Evolutionary conservation across 139 green algal genomes (phyloP).

Genomic region (Volvox africanus): DNA sequence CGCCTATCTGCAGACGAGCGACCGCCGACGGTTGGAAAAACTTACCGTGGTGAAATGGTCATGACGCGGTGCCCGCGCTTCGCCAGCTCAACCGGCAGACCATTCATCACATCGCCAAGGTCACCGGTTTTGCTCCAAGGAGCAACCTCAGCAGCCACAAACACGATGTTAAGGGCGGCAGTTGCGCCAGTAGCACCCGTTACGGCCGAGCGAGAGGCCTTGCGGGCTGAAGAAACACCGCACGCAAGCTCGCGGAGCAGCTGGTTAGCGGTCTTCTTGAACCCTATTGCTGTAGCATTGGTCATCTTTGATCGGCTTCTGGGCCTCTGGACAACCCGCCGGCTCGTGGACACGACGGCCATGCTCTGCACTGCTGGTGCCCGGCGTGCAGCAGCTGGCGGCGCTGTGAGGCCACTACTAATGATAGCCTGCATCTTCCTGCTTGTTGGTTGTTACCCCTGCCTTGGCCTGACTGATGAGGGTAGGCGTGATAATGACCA

Average conservation of each 20-base stretch:
- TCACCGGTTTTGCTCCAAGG: slow-evolving; percentile 92
- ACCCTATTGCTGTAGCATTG: slow-evolving; percentile 9
- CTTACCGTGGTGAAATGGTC: slow-evolving; percentile 92
- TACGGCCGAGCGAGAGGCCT: neutral
- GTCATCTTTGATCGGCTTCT: too few relatives aligned
- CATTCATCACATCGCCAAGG: slow-evolving; percentile 84
- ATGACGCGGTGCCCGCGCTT: slow-evolving; percentile 97
- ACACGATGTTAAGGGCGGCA: slow-evolving; percentile 47
- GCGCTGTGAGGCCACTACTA: too few relatives aligned
- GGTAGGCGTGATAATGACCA: too few relatives aligned
- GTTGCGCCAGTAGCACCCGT: slow-evolving; percentile 2
- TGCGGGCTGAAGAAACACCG: neutral
- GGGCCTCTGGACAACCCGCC: too few relatives aligned
- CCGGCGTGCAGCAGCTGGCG: too few relatives aligned
- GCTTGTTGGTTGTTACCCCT: too few relatives aligned
- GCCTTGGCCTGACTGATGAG: too few relatives aligned
- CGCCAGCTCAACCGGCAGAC: slow-evolving; percentile 87
- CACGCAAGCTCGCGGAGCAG: slow-evolving; percentile 27
- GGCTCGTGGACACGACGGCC: too few relatives aligned
- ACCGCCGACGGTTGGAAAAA: too few relatives aligned
- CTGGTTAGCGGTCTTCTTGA: slow-evolving; percentile 41
- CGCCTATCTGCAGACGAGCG: too few relatives aligned
- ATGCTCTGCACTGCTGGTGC: too few relatives aligned
- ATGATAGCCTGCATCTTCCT: too few relatives aligned
- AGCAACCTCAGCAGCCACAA: slow-evolving; percentile 70